phyloP scores from a whole-genome alignment of 805 yeast genomes.

The Kuraishia borneana region DNA sequence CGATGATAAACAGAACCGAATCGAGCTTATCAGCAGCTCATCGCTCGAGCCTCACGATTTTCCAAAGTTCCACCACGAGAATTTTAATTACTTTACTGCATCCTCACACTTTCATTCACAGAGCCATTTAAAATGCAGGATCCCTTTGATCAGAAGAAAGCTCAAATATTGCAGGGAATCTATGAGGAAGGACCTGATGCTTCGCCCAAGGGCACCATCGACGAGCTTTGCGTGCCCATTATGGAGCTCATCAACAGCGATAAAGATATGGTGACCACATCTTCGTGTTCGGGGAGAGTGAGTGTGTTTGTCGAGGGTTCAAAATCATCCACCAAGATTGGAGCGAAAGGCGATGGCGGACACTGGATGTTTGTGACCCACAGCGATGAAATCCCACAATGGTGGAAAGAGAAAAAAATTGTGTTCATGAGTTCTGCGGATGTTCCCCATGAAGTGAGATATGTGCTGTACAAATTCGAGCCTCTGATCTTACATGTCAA shows the following conservation, averaged over 20 bases:
- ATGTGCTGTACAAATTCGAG: conserved; percentile 68
- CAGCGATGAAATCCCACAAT: conserved; percentile 35
- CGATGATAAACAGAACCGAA: background rate
- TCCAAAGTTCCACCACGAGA: background rate
- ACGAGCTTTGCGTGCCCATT: conserved; percentile 59
- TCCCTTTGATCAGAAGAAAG: conserved; percentile 61
- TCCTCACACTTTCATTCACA: background rate
- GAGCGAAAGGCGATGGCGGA: conserved; percentile 83
- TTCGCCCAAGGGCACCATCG: conserved; percentile 89
- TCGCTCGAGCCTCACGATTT: background rate
- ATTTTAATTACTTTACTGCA: background rate
- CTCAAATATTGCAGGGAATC: conserved; percentile 41
- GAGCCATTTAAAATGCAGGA: conserved; percentile 23
- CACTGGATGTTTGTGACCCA: conserved; percentile 78
- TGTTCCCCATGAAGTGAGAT: conserved; percentile 26
- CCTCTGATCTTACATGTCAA: conserved; percentile 80
- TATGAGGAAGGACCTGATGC: conserved; percentile 37
- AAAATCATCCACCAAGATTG: conserved; percentile 28
- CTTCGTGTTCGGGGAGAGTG: conserved; percentile 82
- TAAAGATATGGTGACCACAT: conserved; percentile 68
- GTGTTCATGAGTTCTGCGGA: conserved; percentile 9
- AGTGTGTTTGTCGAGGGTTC: conserved; percentile 72
- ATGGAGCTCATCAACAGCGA: conserved; percentile 56
- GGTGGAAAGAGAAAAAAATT: conserved; percentile 28
- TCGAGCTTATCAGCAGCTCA: background rate